These are phyloP conservation scores for Microthlaspi erraticum DNA, from an alignment of 345 rosid genomes.

Conservation along the genomic window DNA sequence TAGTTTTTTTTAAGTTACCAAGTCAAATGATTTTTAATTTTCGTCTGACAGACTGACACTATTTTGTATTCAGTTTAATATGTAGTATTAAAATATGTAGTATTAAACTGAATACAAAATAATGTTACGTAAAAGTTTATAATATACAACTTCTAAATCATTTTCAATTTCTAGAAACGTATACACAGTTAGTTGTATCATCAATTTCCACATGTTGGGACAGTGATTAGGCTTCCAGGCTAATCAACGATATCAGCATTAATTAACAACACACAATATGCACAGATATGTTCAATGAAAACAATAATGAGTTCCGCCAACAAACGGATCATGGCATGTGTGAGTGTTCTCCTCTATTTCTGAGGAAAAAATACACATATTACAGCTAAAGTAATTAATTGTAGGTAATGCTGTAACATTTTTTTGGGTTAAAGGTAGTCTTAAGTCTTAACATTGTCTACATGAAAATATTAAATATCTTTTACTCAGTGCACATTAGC, in stretches of 20 bases:
- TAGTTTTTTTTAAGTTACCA: background rate
- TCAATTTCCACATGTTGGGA: constrained; percentile 30
- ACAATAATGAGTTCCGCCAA: constrained; percentile 31
- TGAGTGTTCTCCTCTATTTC: constrained; percentile 17
- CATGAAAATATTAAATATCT: background rate
- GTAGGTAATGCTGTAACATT: background rate
- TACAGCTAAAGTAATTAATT: constrained; percentile 18
- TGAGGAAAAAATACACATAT: background rate
- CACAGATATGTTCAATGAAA: constrained; percentile 16
- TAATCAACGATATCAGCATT: constrained; percentile 14
- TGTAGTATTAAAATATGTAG: too few relatives aligned
- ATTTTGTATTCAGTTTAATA: background rate
- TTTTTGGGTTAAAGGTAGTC: too few relatives aligned
- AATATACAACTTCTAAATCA: constrained; percentile 4
- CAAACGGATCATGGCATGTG: constrained; percentile 30
- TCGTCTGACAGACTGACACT: too few relatives aligned
- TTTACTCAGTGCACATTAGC: background rate
- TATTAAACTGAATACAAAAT: too few relatives aligned
- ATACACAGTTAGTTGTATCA: background rate
- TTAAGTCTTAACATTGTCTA: background rate
- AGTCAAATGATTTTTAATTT: background rate
- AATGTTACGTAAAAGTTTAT: background rate
- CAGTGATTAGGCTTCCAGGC: constrained; percentile 36
- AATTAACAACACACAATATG: constrained; percentile 17
- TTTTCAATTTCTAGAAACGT: background rate